These are phyloP conservation scores for Tetragonia tetragonoides DNA, from an alignment of 148 eudicot species.

Conservation along the genomic window DNA sequence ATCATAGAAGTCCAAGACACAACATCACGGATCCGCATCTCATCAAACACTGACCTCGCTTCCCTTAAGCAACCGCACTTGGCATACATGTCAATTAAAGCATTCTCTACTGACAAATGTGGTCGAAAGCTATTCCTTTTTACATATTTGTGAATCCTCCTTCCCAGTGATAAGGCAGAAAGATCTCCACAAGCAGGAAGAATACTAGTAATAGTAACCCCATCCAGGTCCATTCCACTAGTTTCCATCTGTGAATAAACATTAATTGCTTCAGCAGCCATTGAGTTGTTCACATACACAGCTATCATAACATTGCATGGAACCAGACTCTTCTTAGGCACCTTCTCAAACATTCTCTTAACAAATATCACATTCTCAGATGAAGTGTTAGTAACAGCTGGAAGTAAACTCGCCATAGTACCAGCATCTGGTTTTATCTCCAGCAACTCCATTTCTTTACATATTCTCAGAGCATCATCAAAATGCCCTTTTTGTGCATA, in stretches of 20 bases:
- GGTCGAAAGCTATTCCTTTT: slow-evolving; percentile 51
- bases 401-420: slow-evolving; percentile 71
- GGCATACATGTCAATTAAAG: slow-evolving; percentile 82
- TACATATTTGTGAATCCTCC: slow-evolving; percentile 51
- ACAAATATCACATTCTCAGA: slow-evolving; percentile 53
- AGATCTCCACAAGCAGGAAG: slow-evolving; percentile 94
- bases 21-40: slow-evolving; percentile 55
- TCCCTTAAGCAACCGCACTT: slow-evolving; percentile 71
- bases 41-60: slow-evolving; percentile 67
- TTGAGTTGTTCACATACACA: slow-evolving; percentile 64
- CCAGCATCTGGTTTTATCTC: slow-evolving; percentile 58
- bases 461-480: slow-evolving; percentile 67
- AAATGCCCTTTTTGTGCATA: slow-evolving; percentile 56
- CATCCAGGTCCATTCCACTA: slow-evolving; percentile 56
- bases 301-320: slow-evolving; percentile 90
- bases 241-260: slow-evolving; percentile 59
- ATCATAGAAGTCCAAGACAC: slow-evolving; percentile 87
- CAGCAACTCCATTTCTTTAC: slow-evolving; percentile 49
- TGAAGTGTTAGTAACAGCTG: slow-evolving; percentile 60
- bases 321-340: slow-evolving; percentile 42
- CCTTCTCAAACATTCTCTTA: slow-evolving; percentile 47
- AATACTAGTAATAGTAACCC: slow-evolving; percentile 61
- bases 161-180: slow-evolving; percentile 62
- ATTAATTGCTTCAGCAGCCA: slow-evolving; percentile 64
- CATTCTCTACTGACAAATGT: slow-evolving; percentile 66